phyloP scores from a whole-genome alignment of 148 eudicot genomes.

The Tetragonia tetragonoides region DNA sequence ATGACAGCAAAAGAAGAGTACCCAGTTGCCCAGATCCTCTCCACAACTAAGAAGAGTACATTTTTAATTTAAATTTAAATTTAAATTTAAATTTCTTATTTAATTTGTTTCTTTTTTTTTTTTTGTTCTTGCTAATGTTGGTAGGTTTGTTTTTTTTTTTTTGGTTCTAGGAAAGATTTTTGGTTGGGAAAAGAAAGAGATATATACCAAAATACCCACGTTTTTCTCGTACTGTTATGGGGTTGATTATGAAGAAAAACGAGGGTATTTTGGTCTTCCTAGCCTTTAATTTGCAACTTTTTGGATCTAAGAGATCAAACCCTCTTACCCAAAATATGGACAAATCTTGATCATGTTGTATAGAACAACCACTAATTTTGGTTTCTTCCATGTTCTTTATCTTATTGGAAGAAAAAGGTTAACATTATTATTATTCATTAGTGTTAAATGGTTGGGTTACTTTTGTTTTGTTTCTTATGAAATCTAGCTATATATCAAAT shows the following conservation, averaged over 20 bases:
- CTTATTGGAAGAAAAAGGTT: not conserved
- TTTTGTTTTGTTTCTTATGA: no score
- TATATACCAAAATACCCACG: slow-evolving; percentile 73
- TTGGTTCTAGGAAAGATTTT: not conserved
- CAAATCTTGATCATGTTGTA: slow-evolving; percentile 24
- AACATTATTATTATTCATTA: no score
- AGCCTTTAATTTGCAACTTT: slow-evolving; percentile 7
- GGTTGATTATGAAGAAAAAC: slow-evolving; percentile 47
- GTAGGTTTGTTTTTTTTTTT: not conserved
- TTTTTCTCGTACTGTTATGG: slow-evolving; percentile 48
- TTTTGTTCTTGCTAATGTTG: not conserved
- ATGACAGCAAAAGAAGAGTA: slow-evolving; percentile 51
- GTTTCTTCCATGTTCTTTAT: not conserved
- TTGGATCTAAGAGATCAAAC: slow-evolving; percentile 15
- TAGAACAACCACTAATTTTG: not conserved
- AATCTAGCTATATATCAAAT: no score
- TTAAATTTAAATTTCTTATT: not conserved
- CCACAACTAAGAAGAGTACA: slow-evolving; percentile 19
- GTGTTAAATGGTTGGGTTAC: no score
- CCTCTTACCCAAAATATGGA: not conserved
- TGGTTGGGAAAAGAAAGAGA: not conserved
- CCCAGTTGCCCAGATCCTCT: slow-evolving; percentile 91
- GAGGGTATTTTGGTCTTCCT: slow-evolving; percentile 71
- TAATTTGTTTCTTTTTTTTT: not conserved
- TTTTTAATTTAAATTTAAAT: not conserved